Evolutionary conservation across 73 alveolate genomes (phyloP).

Genomic region (Effrenium voratum): DNA sequence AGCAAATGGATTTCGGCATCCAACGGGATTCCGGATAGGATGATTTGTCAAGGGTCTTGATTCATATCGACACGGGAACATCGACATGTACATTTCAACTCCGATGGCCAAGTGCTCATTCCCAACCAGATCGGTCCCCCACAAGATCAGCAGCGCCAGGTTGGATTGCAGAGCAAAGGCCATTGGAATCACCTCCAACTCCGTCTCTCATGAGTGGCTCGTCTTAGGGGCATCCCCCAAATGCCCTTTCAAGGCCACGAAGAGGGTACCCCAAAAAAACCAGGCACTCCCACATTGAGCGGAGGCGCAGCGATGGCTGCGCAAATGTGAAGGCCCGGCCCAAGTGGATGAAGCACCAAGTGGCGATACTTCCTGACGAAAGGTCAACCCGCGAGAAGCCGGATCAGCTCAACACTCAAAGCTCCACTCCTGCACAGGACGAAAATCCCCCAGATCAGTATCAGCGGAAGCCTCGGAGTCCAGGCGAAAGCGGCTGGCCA

Average conservation of each 20-base stretch:
- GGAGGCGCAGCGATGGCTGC: conserved; percentile 62
- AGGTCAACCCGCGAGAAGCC: neutral
- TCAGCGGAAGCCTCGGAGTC: conserved; percentile 53
- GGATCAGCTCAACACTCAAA: no score
- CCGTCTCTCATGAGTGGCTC: no score
- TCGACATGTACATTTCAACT: neutral
- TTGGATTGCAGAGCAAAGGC: conserved; percentile 38
- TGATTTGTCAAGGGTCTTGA: neutral
- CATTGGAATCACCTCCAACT: conserved; percentile 78
- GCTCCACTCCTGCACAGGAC: neutral
- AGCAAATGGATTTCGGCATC: neutral
- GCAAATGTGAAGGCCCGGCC: conserved; percentile 64
- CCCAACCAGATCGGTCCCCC: conserved; percentile 10
- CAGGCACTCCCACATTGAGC: no score
- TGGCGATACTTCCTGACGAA: conserved; percentile 44
- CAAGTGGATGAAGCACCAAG: conserved; percentile 48
- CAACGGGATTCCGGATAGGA: neutral
- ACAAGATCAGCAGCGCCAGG: conserved; percentile 61
- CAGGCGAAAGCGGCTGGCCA: no score
- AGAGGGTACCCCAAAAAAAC: no score
- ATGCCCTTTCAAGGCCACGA: no score
- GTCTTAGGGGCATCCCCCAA: no score
- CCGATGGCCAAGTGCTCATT: neutral
- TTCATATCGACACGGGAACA: neutral
- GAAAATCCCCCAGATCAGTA: neutral